Conservation (phyloP, 345 rosid genomes). For the Odontarrhena argentea region DNA sequence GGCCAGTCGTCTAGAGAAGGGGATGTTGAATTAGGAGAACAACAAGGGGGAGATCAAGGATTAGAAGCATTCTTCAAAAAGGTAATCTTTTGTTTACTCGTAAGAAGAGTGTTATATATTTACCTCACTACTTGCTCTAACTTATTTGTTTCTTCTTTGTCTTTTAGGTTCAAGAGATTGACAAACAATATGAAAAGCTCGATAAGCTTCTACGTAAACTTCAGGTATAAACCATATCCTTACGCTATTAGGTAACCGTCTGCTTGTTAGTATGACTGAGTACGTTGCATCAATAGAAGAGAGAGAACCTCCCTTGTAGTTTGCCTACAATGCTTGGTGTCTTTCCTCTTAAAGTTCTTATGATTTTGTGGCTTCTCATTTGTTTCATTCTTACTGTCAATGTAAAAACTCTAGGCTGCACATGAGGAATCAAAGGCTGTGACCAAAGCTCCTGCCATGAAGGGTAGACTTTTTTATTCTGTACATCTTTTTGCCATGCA, state of each 20-base stretch:
- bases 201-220: slow-evolving; percentile 80
- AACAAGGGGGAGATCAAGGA: slow-evolving; percentile 63
- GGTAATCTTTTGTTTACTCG: slow-evolving; percentile 42
- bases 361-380: slow-evolving; percentile 19
- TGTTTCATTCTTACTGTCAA: background rate
- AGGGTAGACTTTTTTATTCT: slow-evolving; percentile 48
- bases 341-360: slow-evolving; percentile 2
- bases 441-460: slow-evolving; percentile 94
- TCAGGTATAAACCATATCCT: slow-evolving; percentile 55
- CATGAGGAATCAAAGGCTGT: slow-evolving; percentile 93
- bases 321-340: slow-evolving; percentile 10
- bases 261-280: background rate
- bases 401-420: slow-evolving; percentile 60
- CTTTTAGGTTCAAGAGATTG: slow-evolving; percentile 87
- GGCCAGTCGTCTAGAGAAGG: slow-evolving; percentile 60
- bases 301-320: background rate
- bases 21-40: slow-evolving; percentile 67
- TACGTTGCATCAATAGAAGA: background rate
- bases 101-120: background rate
- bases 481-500: background rate
- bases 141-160: slow-evolving; percentile 25
- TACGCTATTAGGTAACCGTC: background rate
- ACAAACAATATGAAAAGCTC: slow-evolving; percentile 78
- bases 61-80: slow-evolving; percentile 88
- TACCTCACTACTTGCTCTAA: background rate